Conservation (phyloP, 23 red algal species). For the Cyanidium caldarium region DNA sequence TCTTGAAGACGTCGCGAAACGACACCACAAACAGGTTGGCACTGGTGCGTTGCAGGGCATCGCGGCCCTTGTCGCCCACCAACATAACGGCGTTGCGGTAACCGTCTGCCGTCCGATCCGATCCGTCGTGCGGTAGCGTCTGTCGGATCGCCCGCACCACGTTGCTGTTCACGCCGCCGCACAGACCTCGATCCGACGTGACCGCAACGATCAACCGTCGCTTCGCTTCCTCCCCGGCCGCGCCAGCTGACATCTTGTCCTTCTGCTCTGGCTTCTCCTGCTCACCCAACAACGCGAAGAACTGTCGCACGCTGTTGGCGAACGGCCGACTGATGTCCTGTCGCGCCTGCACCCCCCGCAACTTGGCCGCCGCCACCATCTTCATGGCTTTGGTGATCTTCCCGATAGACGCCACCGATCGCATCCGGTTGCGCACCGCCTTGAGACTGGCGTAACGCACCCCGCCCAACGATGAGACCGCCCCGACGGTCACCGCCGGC, state of each 20-base stretch:
- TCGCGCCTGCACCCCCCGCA: slow-evolving; percentile 72
- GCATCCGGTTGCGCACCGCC: slow-evolving; percentile 79
- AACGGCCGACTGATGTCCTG: slow-evolving; percentile 81
- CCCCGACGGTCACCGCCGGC: too few relatives aligned
- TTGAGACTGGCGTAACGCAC: slow-evolving; percentile 62
- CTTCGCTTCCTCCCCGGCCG: background rate
- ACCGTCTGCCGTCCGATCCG: background rate
- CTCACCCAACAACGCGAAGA: slow-evolving; percentile 31
- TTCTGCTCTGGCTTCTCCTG: background rate
- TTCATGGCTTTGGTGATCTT: slow-evolving; percentile 99
- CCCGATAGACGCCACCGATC: slow-evolving; percentile 65
- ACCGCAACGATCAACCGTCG: slow-evolving; percentile 55
- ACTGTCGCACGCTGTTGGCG: slow-evolving; percentile 49
- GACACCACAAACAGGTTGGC: slow-evolving; percentile 41
- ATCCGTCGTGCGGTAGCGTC: slow-evolving; percentile 25
- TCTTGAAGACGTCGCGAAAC: slow-evolving; percentile 93
- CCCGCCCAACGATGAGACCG: background rate
- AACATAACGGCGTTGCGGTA: slow-evolving; percentile 44
- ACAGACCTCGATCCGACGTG: slow-evolving; percentile 89
- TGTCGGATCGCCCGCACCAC: slow-evolving; percentile 52
- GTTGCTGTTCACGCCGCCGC: slow-evolving; percentile 83
- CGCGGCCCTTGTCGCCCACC: slow-evolving; percentile 87
- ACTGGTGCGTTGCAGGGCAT: slow-evolving; percentile 45
- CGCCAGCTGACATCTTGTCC: background rate
- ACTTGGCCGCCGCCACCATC: slow-evolving; percentile 95